phyloP scores from a whole-genome alignment of 2,329 filamentous ascomycete species.

The Apiospora rasikravindrae region DNA sequence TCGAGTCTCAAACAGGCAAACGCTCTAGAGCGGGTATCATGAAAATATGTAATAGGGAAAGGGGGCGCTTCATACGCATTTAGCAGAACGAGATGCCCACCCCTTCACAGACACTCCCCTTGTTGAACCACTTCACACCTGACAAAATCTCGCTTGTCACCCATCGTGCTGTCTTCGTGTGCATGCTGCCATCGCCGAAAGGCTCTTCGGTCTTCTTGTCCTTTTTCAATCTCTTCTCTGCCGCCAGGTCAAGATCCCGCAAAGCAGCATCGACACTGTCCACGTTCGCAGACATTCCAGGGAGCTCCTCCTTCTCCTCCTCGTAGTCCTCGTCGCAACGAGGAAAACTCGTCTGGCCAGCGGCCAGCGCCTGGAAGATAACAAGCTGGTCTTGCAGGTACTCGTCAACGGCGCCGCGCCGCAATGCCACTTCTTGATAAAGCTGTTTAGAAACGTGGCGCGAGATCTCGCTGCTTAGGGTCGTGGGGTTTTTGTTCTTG shows the following conservation, averaged over 20 bases:
- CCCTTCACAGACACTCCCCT: conserved; percentile 56
- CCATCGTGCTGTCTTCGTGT: conserved; percentile 67
- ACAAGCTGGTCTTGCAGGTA: conserved; percentile 57
- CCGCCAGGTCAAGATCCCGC: conserved; percentile 7
- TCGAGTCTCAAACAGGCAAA: neutral
- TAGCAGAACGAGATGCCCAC: conserved; percentile 38
- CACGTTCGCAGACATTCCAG: conserved; percentile 16
- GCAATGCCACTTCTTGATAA: conserved; percentile 48
- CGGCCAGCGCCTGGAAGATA: conserved; percentile 63
- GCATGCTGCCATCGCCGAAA: conserved; percentile 61
- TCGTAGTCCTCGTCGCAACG: conserved; percentile 31
- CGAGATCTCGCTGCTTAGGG: conserved; percentile 47
- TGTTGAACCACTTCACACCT: conserved; percentile 53
- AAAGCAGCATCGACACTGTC: conserved; percentile 24
- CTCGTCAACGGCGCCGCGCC: conserved; percentile 37
- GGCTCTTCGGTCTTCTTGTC: conserved; percentile 54
- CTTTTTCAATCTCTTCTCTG: conserved; percentile 36
- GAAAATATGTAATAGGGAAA: neutral
- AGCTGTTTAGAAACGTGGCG: conserved; percentile 52
- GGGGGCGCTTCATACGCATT: neutral
- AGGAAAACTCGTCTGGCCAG: conserved; percentile 55
- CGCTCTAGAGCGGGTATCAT: neutral
- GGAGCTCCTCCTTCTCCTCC: conserved; percentile 24
- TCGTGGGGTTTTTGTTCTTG: conserved; percentile 46
- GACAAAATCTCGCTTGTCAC: conserved; percentile 59